A percentile compares a stretch with the other conserved stretches of the same genome.
These are phyloP conservation scores for Ophiostoma ips DNA, from an alignment of 2,329 filamentous ascomycete species.

Conservation along the genomic window DNA sequence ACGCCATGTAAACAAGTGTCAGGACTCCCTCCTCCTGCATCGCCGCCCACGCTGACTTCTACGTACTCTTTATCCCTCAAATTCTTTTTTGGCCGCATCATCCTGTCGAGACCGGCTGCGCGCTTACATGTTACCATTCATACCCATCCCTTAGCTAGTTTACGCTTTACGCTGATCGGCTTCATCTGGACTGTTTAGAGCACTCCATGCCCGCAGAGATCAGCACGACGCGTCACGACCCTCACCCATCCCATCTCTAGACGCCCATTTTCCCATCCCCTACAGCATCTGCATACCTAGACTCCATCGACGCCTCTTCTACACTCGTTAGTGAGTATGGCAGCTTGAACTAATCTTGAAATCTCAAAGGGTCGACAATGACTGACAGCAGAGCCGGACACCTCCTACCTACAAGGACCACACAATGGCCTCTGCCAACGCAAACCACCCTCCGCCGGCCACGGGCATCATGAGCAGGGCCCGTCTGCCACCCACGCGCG, in stretches of 20 bases:
- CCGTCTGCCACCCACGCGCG: neutral
- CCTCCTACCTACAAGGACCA: neutral
- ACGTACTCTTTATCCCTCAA: neutral
- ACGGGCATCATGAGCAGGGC: neutral
- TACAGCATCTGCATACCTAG: neutral
- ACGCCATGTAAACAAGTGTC: neutral
- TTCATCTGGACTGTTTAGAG: neutral
- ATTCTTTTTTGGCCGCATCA: neutral
- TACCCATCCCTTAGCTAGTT: too few relatives aligned
- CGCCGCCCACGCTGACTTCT: neutral
- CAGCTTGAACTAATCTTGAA: too few relatives aligned
- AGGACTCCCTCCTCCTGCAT: neutral
- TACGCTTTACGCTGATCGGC: neutral
- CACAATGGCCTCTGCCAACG: neutral
- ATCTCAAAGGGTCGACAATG: too few relatives aligned
- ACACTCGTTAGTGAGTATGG: too few relatives aligned
- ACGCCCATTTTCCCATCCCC: too few relatives aligned
- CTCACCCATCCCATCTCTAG: neutral
- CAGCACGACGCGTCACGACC: neutral
- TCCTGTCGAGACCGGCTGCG: too few relatives aligned
- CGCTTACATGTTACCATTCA: too few relatives aligned
- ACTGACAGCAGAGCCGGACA: too few relatives aligned
- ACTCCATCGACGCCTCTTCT: too few relatives aligned
- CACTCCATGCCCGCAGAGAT: neutral
- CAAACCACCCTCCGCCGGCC: neutral